Evolutionary conservation across 2,329 filamentous ascomycete species (phyloP), one percentile per base, ranked within the genome.

Genomic region (Pyricularia sp.): DNA sequence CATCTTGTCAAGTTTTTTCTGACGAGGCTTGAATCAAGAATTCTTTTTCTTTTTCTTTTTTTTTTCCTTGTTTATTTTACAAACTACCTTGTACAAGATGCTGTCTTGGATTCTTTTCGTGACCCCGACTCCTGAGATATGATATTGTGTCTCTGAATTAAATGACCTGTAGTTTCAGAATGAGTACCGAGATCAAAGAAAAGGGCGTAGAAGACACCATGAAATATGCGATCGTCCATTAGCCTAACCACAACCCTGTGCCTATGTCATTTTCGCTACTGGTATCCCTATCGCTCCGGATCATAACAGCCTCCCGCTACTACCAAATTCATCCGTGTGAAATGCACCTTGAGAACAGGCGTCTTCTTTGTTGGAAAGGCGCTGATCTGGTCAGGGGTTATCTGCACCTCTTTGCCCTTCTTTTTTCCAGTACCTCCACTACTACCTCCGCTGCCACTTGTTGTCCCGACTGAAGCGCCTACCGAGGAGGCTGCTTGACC

Each of bases 331-430:
- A 97, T 97, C 70, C 93, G 85, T 3, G 95, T 98, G 75, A 97
- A 97, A 75, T 91, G 88, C 68, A 97, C 94, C 80, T 94, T 95
- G 79, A 96, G 92, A 12, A 98, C 92, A 0, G 94, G 94, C 20
- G 91, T 94, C 81, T 97, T 97, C 86, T 99, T 99, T 4, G 95
- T 98, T 0, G 93, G 90, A 77, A 97, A 98, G 0, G 92, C 94
- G 72, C 89, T 93, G 80, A 99, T 96, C 80, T 98, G 95, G 76
- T 99, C 95, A 0, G 93, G 90, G 0, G 91, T 94, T 64, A 97
- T 91, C 74, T 92, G 92, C 4, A 93, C 92, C 74, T 97, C 94
- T 78, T 97, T 97, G 69, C 87, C 88, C 78, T 92, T 92, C 82
- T 96, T 97, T 84, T 90, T 90, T 3, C 78, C 75, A 1, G 69